Conservation (phyloP, 2,329 filamentous ascomycete species). For the Chlorencoelia australis region DNA sequence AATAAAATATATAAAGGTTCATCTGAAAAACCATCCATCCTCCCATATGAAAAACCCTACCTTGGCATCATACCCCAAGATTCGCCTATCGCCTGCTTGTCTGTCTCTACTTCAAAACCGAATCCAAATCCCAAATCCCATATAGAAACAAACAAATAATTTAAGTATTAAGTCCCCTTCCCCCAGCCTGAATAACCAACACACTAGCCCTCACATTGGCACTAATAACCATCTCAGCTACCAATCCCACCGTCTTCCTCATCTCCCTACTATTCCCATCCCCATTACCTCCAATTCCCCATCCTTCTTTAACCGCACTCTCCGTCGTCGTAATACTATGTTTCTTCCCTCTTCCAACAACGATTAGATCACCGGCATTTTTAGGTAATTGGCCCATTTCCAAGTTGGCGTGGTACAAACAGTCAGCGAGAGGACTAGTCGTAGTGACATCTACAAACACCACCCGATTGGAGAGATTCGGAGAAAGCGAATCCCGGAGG, state of each 20-base stretch:
- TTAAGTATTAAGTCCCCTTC: constrained; percentile 12
- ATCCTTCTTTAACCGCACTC: constrained; percentile 12
- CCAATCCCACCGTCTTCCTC: constrained; percentile 45
- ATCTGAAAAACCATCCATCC: too few species aligned
- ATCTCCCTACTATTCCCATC: constrained; percentile 30
- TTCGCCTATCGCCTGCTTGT: too few species aligned
- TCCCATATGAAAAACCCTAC: too few species aligned
- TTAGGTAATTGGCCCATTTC: constrained; percentile 50
- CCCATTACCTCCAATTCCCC: constrained; percentile 13
- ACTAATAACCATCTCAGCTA: constrained; percentile 49
- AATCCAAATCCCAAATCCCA: too few species aligned
- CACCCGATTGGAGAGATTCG: constrained; percentile 41
- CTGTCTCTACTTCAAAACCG: too few species aligned
- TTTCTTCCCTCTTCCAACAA: constrained; percentile 44
- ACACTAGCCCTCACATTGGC: constrained; percentile 55
- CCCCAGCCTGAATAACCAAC: constrained; percentile 54
- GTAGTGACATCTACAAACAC: constrained; percentile 44
- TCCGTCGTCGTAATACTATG: constrained; percentile 11
- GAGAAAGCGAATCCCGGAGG: constrained; percentile 44
- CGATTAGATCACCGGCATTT: constrained; percentile 62
- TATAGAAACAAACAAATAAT: too few species aligned
- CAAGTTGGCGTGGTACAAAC: constrained; percentile 41
- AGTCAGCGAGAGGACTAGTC: constrained; percentile 29
- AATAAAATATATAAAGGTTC: too few species aligned
- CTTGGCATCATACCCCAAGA: too few species aligned